These are phyloP conservation scores for Scorias spongiosa DNA, from an alignment of 2,329 filamentous ascomycete genomes.

Conservation along the genomic window DNA sequence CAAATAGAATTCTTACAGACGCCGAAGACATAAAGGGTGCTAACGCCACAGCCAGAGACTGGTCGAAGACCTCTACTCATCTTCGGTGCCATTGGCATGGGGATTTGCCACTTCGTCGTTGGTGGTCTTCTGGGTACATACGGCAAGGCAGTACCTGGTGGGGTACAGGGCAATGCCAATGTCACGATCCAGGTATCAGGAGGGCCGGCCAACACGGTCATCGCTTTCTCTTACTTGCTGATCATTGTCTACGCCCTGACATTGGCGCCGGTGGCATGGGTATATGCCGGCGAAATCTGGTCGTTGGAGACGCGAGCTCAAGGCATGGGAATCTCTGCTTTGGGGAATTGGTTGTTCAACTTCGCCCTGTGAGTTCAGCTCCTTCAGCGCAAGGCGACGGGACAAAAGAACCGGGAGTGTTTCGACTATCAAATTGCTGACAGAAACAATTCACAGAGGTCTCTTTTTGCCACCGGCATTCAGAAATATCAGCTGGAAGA, in stretches of 20 bases:
- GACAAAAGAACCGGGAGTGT: too few species aligned
- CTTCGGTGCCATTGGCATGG: slow-evolving; percentile 29
- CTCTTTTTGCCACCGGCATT: slow-evolving; percentile 44
- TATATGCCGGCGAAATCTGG: slow-evolving; percentile 51
- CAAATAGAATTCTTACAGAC: too few species aligned
- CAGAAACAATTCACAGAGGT: slow-evolving; percentile 13
- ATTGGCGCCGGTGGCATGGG: slow-evolving; percentile 48
- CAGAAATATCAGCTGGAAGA: slow-evolving; percentile 41
- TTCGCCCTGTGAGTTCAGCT: slow-evolving; percentile 26
- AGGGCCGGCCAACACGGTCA: slow-evolving; percentile 43
- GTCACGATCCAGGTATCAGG: slow-evolving; percentile 39
- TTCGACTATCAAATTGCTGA: too few species aligned
- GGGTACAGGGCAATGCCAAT: slow-evolving; percentile 34
- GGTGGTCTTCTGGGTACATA: slow-evolving; percentile 29
- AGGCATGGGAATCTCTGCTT: slow-evolving; percentile 42
- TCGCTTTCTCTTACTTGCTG: slow-evolving; percentile 50
- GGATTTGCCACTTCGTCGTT: slow-evolving; percentile 31
- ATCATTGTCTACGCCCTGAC: slow-evolving; percentile 51
- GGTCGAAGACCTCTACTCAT: slow-evolving; percentile 27
- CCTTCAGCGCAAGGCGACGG: too few species aligned
- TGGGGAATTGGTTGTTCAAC: slow-evolving; percentile 38
- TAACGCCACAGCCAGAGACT: slow-evolving; percentile 11
- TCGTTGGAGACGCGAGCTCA: slow-evolving; percentile 44
- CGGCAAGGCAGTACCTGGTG: slow-evolving; percentile 27
- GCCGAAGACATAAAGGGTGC: too few species aligned